Percentiles rank a stretch among this genome's conserved stretches.
These are phyloP conservation scores for Phaseolus coccineus DNA, from an alignment of 331 rosid genomes.

Conservation along the genomic window DNA sequence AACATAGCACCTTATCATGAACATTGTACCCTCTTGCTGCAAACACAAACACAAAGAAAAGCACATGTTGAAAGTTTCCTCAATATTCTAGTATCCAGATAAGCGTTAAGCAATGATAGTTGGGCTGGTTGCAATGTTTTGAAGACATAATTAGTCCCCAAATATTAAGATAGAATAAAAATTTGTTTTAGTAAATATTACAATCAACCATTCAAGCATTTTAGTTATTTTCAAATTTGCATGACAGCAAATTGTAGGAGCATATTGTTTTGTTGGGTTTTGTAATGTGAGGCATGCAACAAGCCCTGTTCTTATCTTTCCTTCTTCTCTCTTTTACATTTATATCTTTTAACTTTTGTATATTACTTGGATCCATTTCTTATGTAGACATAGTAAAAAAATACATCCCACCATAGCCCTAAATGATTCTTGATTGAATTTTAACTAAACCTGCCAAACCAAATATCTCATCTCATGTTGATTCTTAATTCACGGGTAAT, in stretches of 20 bases:
- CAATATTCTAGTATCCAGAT: background rate
- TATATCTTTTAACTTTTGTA: background rate
- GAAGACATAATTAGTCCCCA: slow-evolving; percentile 2
- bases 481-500: background rate
- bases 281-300: background rate
- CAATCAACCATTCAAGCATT: background rate
- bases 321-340: background rate
- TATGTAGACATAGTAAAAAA: background rate
- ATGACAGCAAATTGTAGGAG: background rate
- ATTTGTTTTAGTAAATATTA: background rate
- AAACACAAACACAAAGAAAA: slow-evolving; percentile 17
- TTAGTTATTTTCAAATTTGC: background rate
- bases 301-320: background rate
- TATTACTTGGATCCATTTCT: background rate
- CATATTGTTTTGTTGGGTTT: background rate
- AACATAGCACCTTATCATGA: background rate
- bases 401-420: background rate
- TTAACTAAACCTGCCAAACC: background rate
- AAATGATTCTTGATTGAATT: background rate
- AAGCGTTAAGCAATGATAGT: background rate
- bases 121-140: slow-evolving; percentile 1
- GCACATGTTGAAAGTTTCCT: background rate
- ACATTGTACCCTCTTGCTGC: background rate
- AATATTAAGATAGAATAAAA: too few species aligned
- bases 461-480: background rate